Conservation (phyloP, 2,329 filamentous ascomycete genomes). For the Pyricularia sp. region DNA sequence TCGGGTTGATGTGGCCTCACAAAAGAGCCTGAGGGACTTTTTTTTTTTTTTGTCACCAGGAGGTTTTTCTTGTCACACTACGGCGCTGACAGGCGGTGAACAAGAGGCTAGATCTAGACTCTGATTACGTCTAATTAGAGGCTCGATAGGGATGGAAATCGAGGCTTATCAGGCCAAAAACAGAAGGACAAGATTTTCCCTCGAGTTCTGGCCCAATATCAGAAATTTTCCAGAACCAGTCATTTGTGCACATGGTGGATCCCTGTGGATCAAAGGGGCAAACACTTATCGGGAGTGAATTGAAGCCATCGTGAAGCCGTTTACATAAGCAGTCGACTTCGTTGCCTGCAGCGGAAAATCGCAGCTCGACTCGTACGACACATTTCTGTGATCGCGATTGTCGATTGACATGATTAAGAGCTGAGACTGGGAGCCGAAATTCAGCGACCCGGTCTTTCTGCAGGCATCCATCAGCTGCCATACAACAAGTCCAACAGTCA, state of each 20-base stretch:
- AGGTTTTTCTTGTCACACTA: not conserved
- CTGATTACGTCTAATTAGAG: not conserved
- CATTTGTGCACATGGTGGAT: conserved; percentile 4
- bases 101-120: not conserved
- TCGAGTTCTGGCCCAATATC: not conserved
- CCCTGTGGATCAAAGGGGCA: not conserved
- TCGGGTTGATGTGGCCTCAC: not conserved
- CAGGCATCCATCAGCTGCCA: not conserved
- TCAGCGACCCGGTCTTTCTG: not conserved
- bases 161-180: not conserved
- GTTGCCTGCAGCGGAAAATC: not conserved
- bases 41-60: not conserved
- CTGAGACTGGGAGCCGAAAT: not conserved
- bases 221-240: not conserved
- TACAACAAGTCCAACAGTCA: not conserved
- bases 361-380: not conserved
- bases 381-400: not conserved
- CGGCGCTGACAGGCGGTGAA: not conserved
- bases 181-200: not conserved
- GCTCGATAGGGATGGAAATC: not conserved
- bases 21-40: too few species aligned
- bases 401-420: not conserved
- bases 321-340: not conserved
- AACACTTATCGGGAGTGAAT: not conserved
- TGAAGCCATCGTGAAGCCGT: conserved; percentile 3